Evolutionary conservation across 768 basidiomycete genomes (phyloP).

Genomic region (Pulveroboletus sp.): DNA sequence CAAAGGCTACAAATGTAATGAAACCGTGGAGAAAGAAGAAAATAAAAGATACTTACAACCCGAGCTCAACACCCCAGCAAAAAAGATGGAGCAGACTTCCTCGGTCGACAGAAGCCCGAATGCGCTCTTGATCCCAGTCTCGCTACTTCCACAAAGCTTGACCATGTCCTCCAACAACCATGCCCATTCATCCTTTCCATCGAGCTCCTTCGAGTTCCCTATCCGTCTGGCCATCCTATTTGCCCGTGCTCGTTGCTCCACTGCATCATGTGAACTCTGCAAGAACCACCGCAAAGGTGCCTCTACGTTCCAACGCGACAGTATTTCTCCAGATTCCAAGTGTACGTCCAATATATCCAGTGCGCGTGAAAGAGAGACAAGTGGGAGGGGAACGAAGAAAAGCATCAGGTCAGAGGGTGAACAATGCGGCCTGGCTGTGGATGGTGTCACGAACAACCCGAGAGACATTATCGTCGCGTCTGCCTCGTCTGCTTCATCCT

Average conservation of each 20-base stretch:
- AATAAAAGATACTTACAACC: constrained; percentile 63
- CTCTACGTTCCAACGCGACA: constrained; percentile 82
- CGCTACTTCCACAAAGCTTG: constrained; percentile 64
- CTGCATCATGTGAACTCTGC: constrained; percentile 59
- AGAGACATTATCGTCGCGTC: constrained; percentile 80
- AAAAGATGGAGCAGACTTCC: constrained; percentile 79
- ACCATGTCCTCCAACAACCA: constrained; percentile 88
- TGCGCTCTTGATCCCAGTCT: constrained; percentile 64
- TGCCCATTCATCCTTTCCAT: constrained; percentile 75
- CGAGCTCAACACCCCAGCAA: constrained; percentile 79
- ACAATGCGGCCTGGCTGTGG: constrained; percentile 51
- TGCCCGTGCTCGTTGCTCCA: constrained; percentile 80
- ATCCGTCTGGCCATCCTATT: constrained; percentile 77
- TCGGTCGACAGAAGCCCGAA: constrained; percentile 70
- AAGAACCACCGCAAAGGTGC: constrained; percentile 89
- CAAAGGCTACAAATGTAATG: constrained; percentile 47
- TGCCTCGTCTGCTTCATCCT: constrained; percentile 68
- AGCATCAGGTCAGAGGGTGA: constrained; percentile 68
- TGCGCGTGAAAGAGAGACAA: constrained; percentile 69
- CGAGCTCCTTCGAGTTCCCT: constrained; percentile 52
- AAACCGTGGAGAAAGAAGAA: constrained; percentile 2
- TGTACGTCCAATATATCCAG: constrained; percentile 93
- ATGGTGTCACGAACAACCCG: constrained; percentile 73
- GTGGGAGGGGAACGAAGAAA: constrained; percentile 79
- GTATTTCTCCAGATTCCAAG: constrained; percentile 88